Conservation (phyloP, 2,329 filamentous ascomycete genomes). For the Talaromyces atroroseus region DNA sequence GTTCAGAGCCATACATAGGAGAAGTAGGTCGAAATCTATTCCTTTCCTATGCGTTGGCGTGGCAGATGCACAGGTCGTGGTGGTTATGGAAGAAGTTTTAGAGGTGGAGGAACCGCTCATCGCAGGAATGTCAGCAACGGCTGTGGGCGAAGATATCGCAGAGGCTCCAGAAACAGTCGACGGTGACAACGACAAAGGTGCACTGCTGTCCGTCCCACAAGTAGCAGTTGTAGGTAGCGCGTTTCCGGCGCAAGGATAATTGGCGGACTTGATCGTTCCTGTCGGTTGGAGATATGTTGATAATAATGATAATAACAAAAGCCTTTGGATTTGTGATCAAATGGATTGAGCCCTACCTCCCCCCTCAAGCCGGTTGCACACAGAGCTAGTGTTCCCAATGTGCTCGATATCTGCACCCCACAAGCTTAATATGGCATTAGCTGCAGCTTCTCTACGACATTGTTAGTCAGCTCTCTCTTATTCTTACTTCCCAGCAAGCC, state of each 20-base stretch:
- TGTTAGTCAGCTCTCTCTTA: constrained; percentile 9
- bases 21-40: constrained; percentile 8
- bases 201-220: constrained; percentile 18
- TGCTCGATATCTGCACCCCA: constrained; percentile 43
- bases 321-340: neutral
- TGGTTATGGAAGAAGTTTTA: constrained; percentile 9
- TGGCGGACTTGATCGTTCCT: constrained; percentile 33
- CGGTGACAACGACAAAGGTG: neutral
- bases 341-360: constrained; percentile 22
- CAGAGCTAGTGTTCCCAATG: constrained; percentile 43
- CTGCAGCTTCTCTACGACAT: constrained; percentile 30
- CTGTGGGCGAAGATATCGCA: neutral
- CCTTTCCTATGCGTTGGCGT: constrained; percentile 19
- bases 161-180: neutral
- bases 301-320: neutral
- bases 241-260: constrained; percentile 33
- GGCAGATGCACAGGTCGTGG: constrained; percentile 21
- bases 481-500: constrained; percentile 13
- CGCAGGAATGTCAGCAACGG: constrained; percentile 12
- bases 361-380: constrained; percentile 44
- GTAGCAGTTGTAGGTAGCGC: constrained; percentile 29
- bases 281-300: constrained; percentile 8
- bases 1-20: constrained; percentile 17
- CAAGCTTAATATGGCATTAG: constrained; percentile 35
- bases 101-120: neutral